Evolutionary conservation across 2,329 filamentous ascomycete genomes (phyloP), one percentile per base, ranked within the genome.

Genomic region (Aquanectria penicillioides): DNA sequence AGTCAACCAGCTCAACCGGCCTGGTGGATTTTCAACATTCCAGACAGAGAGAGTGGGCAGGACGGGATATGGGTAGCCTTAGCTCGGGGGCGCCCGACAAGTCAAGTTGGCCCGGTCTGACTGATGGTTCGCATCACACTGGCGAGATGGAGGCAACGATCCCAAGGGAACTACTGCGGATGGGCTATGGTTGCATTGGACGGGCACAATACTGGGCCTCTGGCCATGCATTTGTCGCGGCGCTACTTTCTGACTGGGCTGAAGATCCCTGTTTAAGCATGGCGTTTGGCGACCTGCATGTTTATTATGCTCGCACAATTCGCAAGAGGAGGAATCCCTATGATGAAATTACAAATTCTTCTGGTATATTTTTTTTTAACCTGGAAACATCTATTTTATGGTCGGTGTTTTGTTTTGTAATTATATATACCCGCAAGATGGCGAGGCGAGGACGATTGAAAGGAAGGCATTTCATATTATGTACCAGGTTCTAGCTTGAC

Each of bases 221-320:
- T 55, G 53, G 52, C 48, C 59, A 61, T 60, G 62, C 48, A 59
- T 49, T 33, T 41, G 63, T 61, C 63, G 59, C 57, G 57, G 57
- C 67, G 64, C 65, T 69, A 67, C 65, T 68, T 69, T 60, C 67
- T 69, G 25, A 69, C 67, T 61, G 56, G 67, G 64, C 56, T 67
- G 61, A 61, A 61, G 29, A 69, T 50, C 65, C 67, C 57, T 69
- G 67, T 37, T 53, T 22, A 33, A 62, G 59, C 56, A 63, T 50
- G 59, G 63, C 52, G 55, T 41, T 51, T 41, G 55, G 57, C 23
- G 46, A 58, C 51, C 56, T 60, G 52, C 46, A 66, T 48, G 62
- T 54, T 57, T 65, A 58, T 46, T 48, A 28, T 55, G 51, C 37
- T 57, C 54, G 54, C 61, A 64, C 50, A 51, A 64, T 11, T 31